Percentiles rank a stretch among this genome's conserved stretches.
These are phyloP conservation scores for Yarrowia deformans DNA, from an alignment of 805 yeast species.

Conservation along the genomic window DNA sequence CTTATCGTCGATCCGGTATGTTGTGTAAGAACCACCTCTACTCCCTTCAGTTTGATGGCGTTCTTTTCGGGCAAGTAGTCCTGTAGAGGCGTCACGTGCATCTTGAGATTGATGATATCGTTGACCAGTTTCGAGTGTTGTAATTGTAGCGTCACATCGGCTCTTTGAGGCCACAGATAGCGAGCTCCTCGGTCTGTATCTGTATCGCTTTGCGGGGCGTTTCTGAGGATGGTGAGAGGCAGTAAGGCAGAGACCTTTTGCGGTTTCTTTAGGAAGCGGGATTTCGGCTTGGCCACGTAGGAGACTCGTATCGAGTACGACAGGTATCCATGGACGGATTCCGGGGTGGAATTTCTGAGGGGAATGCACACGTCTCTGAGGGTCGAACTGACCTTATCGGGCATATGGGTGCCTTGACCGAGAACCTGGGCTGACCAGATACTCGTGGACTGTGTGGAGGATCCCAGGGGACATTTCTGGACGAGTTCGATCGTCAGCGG, in stretches of 20 bases:
- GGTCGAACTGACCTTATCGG: constrained; percentile 8
- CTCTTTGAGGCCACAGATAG: constrained; percentile 23
- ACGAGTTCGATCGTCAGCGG: constrained; percentile 17
- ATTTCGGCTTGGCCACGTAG: background rate
- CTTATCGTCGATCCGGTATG: background rate
- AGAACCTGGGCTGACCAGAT: constrained; percentile 16
- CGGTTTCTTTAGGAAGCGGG: background rate
- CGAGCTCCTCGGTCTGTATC: constrained; percentile 11
- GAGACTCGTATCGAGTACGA: constrained; percentile 22
- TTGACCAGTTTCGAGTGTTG: constrained; percentile 29
- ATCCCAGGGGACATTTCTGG: constrained; percentile 22
- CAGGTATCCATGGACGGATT: constrained; percentile 21
- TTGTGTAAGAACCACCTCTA: constrained; percentile 9
- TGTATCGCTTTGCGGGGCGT: constrained; percentile 5
- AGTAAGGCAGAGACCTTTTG: constrained; percentile 2
- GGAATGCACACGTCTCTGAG: constrained; percentile 10
- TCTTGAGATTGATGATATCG: constrained; percentile 19
- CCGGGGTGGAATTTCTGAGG: constrained; percentile 13
- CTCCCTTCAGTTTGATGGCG: constrained; percentile 9
- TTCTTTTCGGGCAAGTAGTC: constrained; percentile 14
- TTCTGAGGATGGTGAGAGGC: constrained; percentile 17
- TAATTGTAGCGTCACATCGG: constrained; percentile 19
- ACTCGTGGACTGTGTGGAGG: background rate
- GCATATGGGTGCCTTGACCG: constrained; percentile 3
- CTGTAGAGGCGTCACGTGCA: constrained; percentile 13